Evolutionary conservation across 1,284 basidiomycete genomes (phyloP), one percentile per base, ranked within the genome.

Genomic region (Ganoderma lucidum): DNA sequence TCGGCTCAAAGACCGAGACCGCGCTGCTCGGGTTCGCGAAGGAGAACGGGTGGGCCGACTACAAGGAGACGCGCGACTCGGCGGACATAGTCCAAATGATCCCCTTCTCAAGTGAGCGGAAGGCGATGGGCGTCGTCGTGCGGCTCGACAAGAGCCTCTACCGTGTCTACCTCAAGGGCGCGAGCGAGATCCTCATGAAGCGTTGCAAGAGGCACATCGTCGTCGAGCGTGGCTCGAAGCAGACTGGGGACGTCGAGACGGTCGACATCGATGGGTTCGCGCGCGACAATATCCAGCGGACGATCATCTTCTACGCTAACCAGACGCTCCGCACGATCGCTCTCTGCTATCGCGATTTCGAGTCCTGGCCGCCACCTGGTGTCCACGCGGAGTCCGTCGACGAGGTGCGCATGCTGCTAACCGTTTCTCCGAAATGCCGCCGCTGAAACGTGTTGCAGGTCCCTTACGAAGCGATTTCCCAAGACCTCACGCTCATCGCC

Each of bases 1-100:
- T 98, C 63, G 97, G 98, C 6, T 96, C 90, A 84, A 99, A 99
- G 88, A 99, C 97, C 8, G 97, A 99, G 84, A 96, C 94, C 0
- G 97, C 97, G 0, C 86, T 99, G 32, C 85, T 99, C 30, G 88
- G 91, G 74, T 96, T 99, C 76, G 94, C 95, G n/a, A 92, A 94
- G 83, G 90, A 95, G 64, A 89, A 95, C 61, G 84, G 87, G 8
- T 99, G 97, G 97, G 82, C 84, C 9, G 84, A 93, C 75, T 97
- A 95, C 84, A 88, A 86, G 76, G 77, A 85, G 63, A 88, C 88
- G 12, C 87, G 97, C 55, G 91, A 94, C 15, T 75, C 77, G 5
- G 92, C 93, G 37, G 80, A 89, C 28, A 81, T 97, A 58, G 84
- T 96, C 5, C 96, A 97, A 82, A 92, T 97, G 91, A 90, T 98